Evolutionary conservation across 306 rosid species (phyloP).

Genomic region (Erythrophleum fordii): DNA sequence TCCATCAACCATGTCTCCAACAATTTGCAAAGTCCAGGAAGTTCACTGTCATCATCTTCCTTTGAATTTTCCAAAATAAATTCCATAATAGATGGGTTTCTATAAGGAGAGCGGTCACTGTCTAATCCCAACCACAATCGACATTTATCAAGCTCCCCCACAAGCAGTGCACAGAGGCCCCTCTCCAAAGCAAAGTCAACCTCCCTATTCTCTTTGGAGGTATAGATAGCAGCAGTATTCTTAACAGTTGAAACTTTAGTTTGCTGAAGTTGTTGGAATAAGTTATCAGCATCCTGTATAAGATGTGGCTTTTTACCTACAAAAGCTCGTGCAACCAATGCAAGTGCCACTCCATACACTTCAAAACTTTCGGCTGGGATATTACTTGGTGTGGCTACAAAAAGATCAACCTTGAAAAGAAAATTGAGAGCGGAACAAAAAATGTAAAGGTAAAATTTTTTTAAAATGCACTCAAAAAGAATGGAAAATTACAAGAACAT

Average conservation of each 20-base stretch:
- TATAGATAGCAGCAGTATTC: slow-evolving; percentile 52
- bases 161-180: slow-evolving; percentile 95
- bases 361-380: slow-evolving; percentile 97
- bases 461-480: slow-evolving; percentile 2
- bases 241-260: slow-evolving; percentile 63
- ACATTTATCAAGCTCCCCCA: slow-evolving; percentile 89
- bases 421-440: background rate
- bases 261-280: slow-evolving; percentile 95
- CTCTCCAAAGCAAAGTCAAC: slow-evolving; percentile 90
- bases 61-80: slow-evolving; percentile 76
- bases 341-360: slow-evolving; percentile 97
- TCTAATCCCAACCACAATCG: slow-evolving; percentile 91
- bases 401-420: slow-evolving; percentile 82
- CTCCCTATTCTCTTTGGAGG: slow-evolving; percentile 67
- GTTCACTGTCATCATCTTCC: slow-evolving; percentile 79
- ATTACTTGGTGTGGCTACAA: slow-evolving; percentile 90
- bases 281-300: slow-evolving; percentile 86
- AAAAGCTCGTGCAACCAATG: slow-evolving; percentile 91
- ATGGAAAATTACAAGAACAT: slow-evolving; percentile 14
- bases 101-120: slow-evolving; percentile 68
- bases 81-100: slow-evolving; percentile 80
- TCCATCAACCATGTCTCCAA: slow-evolving; percentile 94
- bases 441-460: background rate
- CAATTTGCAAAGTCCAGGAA: slow-evolving; percentile 91
- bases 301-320: slow-evolving; percentile 89